Conservation (phyloP, 805 yeast genomes). For the Wickerhamia fluorescens region DNA sequence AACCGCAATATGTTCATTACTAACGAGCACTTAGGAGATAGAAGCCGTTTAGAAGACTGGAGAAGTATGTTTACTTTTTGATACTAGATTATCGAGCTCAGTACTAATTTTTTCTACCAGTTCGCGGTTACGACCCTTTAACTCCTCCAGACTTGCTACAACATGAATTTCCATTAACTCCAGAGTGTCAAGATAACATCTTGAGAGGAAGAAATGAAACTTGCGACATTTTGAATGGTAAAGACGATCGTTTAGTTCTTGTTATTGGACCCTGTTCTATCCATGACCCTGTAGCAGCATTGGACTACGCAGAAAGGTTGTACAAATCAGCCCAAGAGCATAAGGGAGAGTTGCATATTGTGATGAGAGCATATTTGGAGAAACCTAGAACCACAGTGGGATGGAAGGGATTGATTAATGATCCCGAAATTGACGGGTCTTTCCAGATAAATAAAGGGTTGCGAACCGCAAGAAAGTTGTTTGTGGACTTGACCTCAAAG, state of each 20-base stretch:
- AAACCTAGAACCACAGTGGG: conserved; percentile 99
- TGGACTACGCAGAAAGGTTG: conserved; percentile 75
- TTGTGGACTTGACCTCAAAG: conserved; percentile 70
- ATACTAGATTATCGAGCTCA: not conserved
- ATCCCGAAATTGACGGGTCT: conserved; percentile 90
- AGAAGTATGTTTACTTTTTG: conserved; percentile 31
- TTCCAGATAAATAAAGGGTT: conserved; percentile 94
- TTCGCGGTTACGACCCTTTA: conserved; percentile 84
- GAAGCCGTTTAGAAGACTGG: conserved; percentile 55
- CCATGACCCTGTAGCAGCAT: conserved; percentile 89
- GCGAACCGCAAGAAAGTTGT: conserved; percentile 80
- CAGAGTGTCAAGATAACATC: conserved; percentile 53
- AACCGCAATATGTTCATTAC: conserved; percentile 78
- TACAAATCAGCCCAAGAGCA: conserved; percentile 52
- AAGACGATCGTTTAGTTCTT: conserved; percentile 80
- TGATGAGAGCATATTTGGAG: conserved; percentile 97
- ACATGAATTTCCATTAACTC: conserved; percentile 70
- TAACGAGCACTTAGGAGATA: conserved; percentile 80
- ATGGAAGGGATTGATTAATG: conserved; percentile 97
- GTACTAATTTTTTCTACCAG: conserved; percentile 17
- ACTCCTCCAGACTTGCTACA: conserved; percentile 93
- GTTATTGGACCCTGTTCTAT: conserved; percentile 97
- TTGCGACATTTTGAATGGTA: conserved; percentile 64
- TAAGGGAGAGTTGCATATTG: conserved; percentile 69
- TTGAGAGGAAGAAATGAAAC: conserved; percentile 72